Base-by-base conservation (phyloP, 2,329 filamentous ascomycete species). In the Neophaeococcomyces mojaviensis region DNA sequence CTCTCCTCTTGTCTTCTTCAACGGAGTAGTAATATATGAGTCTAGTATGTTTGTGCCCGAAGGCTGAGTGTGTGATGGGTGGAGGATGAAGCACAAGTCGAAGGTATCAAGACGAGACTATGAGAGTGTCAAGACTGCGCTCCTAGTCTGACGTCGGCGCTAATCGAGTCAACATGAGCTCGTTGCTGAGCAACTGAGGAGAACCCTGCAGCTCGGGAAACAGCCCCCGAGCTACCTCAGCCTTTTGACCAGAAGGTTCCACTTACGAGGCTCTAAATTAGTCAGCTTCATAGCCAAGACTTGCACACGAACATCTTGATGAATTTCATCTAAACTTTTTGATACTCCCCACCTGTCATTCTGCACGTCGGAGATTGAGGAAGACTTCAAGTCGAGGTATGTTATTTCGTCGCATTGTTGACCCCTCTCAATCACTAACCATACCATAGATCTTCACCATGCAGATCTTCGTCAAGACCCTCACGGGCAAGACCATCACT, bases 401-500 rank as follows among this genome's bases (percentile, higher is more conserved):
- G 72, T 62, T 3, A n/a, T 28, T 34, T n/a, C 28, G 3, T 26
- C 28, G 3, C 18, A 19, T 28, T 10, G 26, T 7, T 1, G 18
- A 20, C 15, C 41, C 24, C 8, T 37, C 22, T 8, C 18, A 36
- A 15, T 38, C 20, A 30, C 41, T 44, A 22, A 44, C 35, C 2
- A n/a, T 39, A 18, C 33, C 18, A n/a, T 40, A 58, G 55, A 58
- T 70, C 66, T 63, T 67, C 64, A 70, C 62, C 55, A 71, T 71
- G 69, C 69, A 71, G 63, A 70, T 71, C 64, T 71, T 78, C 70
- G 75, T 78, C 61, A 78, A 78, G 67, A 77, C 75, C 72, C 69
- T 97, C 65, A 97, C 92, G 86, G 92, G 92, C 69, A 97, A 97
- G 86, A 97, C 92, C 70, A 97, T 97, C 85, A 97, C 92, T 85